Evolutionary conservation across 2,329 filamentous ascomycete species (phyloP), one percentile per base, ranked within the genome.

Genomic region (Neopestalotiopsis clavispora): DNA sequence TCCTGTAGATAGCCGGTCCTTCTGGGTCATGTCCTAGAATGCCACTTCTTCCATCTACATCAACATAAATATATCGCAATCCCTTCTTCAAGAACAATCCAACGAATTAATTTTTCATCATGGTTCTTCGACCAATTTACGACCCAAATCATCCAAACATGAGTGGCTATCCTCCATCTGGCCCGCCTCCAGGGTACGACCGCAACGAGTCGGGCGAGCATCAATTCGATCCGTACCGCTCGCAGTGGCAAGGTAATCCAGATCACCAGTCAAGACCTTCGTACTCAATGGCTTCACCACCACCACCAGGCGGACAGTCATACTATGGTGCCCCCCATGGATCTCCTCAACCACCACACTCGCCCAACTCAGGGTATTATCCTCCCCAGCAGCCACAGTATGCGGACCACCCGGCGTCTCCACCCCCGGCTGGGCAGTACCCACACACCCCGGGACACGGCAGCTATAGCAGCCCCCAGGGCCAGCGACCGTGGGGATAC

Each of bases 341-440:
- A 38, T 45, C 64, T 14, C 64, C 64, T 23, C 64, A 23, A 59
- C 23, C 52, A 9, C 40, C 30, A 12, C 32, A 56, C 52, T 52
- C 45, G 45, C 45, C 45, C 17, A 10, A 40, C 10, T 20, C 61
- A 4, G 38, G 42, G 4, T 67, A 67, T 34, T 30, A 49, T 4
- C 65, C 52, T 34, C 64, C 45, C 5, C 65, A 56, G 30, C 65
- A 67, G 38, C 65, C 65, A n/a, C 65, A 67, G 52, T 67, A 67
- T 42, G 32, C 65, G 32, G 56, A 20, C 14, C 17, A 17, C 20
- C 45, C 45, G 45, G 45, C 20, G 45, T 45, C 52, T 17, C 49
- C 65, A 40, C 63, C 62, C n/a, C 38, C 63, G 49, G 63, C 63
- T 66, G 63, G 45, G 63, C 63, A 66, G 49, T 59, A 60, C 32